Conservation (phyloP, 163 green algal species). For the Chlamydomonas reinhardtii region DNA sequence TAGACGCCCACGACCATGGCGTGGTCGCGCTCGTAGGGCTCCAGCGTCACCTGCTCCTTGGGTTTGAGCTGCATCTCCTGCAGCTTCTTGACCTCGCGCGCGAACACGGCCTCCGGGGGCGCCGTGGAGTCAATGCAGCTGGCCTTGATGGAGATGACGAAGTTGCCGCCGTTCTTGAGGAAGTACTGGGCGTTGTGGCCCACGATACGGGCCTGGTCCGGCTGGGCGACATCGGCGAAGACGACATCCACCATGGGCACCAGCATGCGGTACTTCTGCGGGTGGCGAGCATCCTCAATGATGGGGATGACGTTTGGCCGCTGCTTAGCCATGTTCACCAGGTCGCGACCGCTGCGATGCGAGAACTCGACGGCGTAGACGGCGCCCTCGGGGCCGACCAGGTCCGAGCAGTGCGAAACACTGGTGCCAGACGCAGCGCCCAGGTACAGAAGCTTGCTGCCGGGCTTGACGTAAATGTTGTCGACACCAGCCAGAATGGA, state of each 20-base stretch:
- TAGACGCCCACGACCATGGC: conserved; percentile 96
- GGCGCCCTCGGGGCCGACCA: conserved; percentile 95
- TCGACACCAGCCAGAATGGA: conserved; percentile 98
- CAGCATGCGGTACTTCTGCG: conserved; percentile 99
- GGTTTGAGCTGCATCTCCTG: conserved; percentile 98
- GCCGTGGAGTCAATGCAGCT: conserved; percentile 99
- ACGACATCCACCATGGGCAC: conserved; percentile 99
- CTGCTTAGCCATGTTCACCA: conserved; percentile 99
- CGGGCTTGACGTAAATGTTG: conserved; percentile 99
- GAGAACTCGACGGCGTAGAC: conserved; percentile 99
- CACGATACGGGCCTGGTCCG: conserved; percentile 97
- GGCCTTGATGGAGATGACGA: conserved; percentile 99
- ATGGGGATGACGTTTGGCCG: conserved; percentile 99
- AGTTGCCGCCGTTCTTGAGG: conserved; percentile 97
- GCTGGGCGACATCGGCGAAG: conserved; percentile 99
- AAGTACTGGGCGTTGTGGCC: conserved; percentile 98
- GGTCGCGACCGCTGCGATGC: conserved; percentile 93
- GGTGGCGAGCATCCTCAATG: conserved; percentile 99
- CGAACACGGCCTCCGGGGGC: conserved; percentile 85
- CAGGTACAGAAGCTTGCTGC: conserved; percentile 97
- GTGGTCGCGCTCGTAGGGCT: conserved; percentile 99
- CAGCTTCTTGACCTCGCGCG: conserved; percentile 95
- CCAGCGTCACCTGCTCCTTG: conserved; percentile 98
- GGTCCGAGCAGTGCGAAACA: conserved; percentile 96
- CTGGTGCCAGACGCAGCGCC: conserved; percentile 91